phyloP scores from a whole-genome alignment of 1,284 basidiomycete genomes.

The Marasmius sp. region DNA sequence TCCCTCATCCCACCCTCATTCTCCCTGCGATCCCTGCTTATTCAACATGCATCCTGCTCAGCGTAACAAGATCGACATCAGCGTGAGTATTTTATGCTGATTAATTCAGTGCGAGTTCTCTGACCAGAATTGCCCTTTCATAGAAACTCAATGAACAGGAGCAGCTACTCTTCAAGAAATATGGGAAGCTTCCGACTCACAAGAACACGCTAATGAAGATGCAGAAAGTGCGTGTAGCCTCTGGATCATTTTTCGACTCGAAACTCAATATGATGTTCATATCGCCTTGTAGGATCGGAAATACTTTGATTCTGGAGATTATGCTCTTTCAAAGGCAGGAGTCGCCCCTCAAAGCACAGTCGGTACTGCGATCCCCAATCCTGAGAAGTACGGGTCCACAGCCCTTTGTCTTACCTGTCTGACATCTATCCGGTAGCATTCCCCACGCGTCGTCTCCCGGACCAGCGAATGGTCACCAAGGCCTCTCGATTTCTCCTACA shows the following conservation, averaged over 20 bases:
- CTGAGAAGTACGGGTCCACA: conserved; percentile 76
- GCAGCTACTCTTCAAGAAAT: conserved; percentile 91
- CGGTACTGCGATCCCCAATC: conserved; percentile 93
- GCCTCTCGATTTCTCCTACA: conserved; percentile 70
- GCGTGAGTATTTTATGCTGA: conserved; percentile 49
- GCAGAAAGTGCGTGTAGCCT: conserved; percentile 72
- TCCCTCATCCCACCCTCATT: conserved; percentile 1
- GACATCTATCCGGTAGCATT: conserved; percentile 45
- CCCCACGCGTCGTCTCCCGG: conserved; percentile 70
- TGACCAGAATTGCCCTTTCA: conserved; percentile 23
- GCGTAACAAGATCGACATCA: conserved; percentile 90
- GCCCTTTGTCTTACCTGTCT: neutral
- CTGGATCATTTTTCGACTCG: conserved; percentile 8
- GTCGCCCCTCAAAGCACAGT: conserved; percentile 85
- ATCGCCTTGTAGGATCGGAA: conserved; percentile 77
- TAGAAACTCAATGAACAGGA: conserved; percentile 90
- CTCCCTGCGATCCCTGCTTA: neutral
- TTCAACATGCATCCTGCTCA: conserved; percentile 73
- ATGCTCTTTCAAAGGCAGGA: conserved; percentile 93
- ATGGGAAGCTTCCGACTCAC: conserved; percentile 91
- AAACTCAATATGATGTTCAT: conserved; percentile 10
- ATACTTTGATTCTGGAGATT: conserved; percentile 98
- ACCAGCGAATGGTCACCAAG: conserved; percentile 50
- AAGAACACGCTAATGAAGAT: conserved; percentile 94
- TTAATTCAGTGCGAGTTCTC: conserved; percentile 17